Evolutionary conservation across 768 basidiomycete genomes (phyloP).

Genomic region (Leccinum sublutescens): DNA sequence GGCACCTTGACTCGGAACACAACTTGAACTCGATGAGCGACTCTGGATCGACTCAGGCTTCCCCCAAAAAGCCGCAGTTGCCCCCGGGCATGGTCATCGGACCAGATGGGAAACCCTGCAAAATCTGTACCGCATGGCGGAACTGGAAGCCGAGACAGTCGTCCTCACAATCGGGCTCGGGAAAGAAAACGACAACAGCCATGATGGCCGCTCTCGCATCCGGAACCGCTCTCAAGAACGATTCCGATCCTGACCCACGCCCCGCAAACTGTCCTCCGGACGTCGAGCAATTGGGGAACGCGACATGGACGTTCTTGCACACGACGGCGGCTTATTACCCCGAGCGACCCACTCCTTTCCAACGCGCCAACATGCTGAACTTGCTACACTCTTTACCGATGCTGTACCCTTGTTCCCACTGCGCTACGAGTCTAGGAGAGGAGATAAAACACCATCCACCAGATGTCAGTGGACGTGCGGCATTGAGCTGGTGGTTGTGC

Average conservation of each 20-base stretch:
- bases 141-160: constrained; percentile 54
- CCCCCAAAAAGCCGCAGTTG: constrained; percentile 31
- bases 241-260: constrained; percentile 37
- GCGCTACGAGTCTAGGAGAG: constrained; percentile 78
- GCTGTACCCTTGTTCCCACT: constrained; percentile 86
- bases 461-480: constrained; percentile 68
- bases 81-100: constrained; percentile 87
- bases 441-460: constrained; percentile 68
- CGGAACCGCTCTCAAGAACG: constrained; percentile 28
- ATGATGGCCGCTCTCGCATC: constrained; percentile 36
- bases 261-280: constrained; percentile 84
- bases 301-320: constrained; percentile 97
- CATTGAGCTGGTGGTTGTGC: constrained; percentile 84
- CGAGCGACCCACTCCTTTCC: constrained; percentile 66
- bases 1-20: background rate
- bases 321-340: constrained; percentile 96
- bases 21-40: constrained; percentile 9
- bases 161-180: constrained; percentile 27
- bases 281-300: constrained; percentile 82
- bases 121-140: constrained; percentile 82
- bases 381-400: constrained; percentile 75
- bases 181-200: constrained; percentile 32
- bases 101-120: constrained; percentile 94
- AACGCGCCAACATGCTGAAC: constrained; percentile 81
- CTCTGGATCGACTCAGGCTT: constrained; percentile 3